Evolutionary conservation across 2,329 filamentous ascomycete species (phyloP).

Genomic region (Stagonosporopsis vannaccii): DNA sequence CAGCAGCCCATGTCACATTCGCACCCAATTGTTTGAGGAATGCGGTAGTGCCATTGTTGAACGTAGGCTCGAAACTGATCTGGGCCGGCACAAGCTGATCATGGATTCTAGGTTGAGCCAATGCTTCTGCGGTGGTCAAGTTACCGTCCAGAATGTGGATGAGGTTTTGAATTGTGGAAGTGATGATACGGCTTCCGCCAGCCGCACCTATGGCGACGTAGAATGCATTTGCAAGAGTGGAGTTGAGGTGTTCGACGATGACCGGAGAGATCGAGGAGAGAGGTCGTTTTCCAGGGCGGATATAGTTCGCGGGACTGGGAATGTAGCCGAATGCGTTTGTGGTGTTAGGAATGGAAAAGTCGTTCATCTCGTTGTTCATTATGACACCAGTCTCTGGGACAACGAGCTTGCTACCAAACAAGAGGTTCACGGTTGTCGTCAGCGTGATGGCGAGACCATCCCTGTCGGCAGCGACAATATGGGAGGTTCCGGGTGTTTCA

Average conservation of each 20-base stretch:
- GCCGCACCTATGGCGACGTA: constrained; percentile 77
- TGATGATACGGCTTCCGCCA: constrained; percentile 84
- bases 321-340: constrained; percentile 86
- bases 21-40: constrained; percentile 72
- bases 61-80: constrained; percentile 72
- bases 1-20: constrained; percentile 72
- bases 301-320: constrained; percentile 80
- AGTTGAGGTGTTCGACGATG: constrained; percentile 72
- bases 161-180: constrained; percentile 75
- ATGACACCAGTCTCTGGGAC: constrained; percentile 85
- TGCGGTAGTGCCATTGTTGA: constrained; percentile 68
- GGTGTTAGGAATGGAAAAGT: constrained; percentile 79
- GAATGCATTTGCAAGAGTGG: constrained; percentile 56
- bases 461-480: constrained; percentile 74
- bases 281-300: constrained; percentile 81
- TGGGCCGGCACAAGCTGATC: constrained; percentile 81
- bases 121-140: constrained; percentile 66
- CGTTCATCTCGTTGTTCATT: constrained; percentile 63
- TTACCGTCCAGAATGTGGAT: constrained; percentile 75
- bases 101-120: constrained; percentile 74
- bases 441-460: constrained; percentile 79
- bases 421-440: constrained; percentile 86
- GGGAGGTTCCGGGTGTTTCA: constrained; percentile 76
- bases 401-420: constrained; percentile 82
- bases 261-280: constrained; percentile 83